Evolutionary conservation across 1,284 basidiomycete species (phyloP).

Genomic region (Fomitopsis betulina): DNA sequence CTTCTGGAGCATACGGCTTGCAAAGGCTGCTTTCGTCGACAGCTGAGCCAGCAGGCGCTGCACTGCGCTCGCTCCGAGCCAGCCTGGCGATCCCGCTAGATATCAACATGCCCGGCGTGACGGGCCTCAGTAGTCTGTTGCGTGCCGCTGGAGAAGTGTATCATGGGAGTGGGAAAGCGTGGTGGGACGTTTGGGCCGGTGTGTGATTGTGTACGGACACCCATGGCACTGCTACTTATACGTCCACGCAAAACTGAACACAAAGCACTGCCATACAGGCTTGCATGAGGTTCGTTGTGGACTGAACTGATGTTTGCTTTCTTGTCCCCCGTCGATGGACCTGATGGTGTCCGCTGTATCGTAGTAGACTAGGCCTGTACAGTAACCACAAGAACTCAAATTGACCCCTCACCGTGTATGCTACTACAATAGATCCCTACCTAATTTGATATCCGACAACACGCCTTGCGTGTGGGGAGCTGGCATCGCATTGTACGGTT

Average conservation of each 20-base stretch:
- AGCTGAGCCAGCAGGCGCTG: slow-evolving; percentile 15
- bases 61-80: slow-evolving; percentile 17
- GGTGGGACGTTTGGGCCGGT: slow-evolving; percentile 17
- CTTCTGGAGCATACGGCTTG: slow-evolving; percentile 10
- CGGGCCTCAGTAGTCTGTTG: slow-evolving; percentile 11
- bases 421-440: not conserved
- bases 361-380: not conserved
- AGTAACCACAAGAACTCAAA: not conserved
- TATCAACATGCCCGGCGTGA: slow-evolving; percentile 5
- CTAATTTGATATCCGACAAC: too few species aligned
- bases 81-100: slow-evolving; percentile 14
- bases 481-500: too few species aligned
- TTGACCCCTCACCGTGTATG: not conserved
- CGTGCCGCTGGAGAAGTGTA: slow-evolving; percentile 17
- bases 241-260: not conserved
- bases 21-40: slow-evolving; percentile 15
- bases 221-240: not conserved
- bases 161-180: slow-evolving; percentile 16
- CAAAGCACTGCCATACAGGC: not conserved
- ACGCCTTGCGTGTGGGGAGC: too few species aligned
- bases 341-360: not conserved
- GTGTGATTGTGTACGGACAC: not conserved
- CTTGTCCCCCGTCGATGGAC: not conserved
- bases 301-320: too few species aligned
- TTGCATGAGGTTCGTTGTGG: too few species aligned